Conservation (phyloP, 140 eudicot species). For the Senecio squalidus region DNA sequence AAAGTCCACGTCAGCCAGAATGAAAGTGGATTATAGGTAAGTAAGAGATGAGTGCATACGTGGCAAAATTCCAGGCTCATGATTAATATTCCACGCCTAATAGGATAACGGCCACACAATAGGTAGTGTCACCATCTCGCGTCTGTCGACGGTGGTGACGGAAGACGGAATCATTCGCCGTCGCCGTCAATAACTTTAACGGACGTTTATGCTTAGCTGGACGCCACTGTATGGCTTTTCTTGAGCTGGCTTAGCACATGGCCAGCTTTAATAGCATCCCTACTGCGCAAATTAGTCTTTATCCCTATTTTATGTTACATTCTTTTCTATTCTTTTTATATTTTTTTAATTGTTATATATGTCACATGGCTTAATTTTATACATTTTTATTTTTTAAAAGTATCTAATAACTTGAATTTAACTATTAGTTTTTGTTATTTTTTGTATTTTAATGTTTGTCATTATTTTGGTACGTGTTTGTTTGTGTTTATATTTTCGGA, state of each 20-base stretch:
- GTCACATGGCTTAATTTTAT: too few relatives aligned
- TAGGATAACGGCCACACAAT: constrained; percentile 15
- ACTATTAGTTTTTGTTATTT: too few relatives aligned
- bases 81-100: constrained; percentile 14
- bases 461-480: too few relatives aligned
- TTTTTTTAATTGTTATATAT: too few relatives aligned
- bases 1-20: neutral
- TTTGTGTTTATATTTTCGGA: too few relatives aligned
- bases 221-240: constrained; percentile 3
- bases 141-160: constrained; percentile 14
- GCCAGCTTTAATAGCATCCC: constrained; percentile 8
- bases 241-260: constrained; percentile 17
- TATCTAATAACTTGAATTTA: too few relatives aligned
- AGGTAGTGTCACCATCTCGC: constrained; percentile 13
- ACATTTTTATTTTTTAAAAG: too few relatives aligned
- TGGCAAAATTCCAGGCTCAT: constrained; percentile 2
- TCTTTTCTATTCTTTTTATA: neutral
- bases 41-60: constrained; percentile 4
- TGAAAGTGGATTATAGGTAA: neutral
- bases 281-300: too few relatives aligned
- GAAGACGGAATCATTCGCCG: constrained; percentile 3
- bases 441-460: too few relatives aligned
- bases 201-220: constrained; percentile 14
- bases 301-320: neutral
- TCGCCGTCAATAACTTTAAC: constrained; percentile 2